Base-by-base conservation (phyloP, 1,284 basidiomycete genomes). In the Malassezia arunalokei region DNA sequence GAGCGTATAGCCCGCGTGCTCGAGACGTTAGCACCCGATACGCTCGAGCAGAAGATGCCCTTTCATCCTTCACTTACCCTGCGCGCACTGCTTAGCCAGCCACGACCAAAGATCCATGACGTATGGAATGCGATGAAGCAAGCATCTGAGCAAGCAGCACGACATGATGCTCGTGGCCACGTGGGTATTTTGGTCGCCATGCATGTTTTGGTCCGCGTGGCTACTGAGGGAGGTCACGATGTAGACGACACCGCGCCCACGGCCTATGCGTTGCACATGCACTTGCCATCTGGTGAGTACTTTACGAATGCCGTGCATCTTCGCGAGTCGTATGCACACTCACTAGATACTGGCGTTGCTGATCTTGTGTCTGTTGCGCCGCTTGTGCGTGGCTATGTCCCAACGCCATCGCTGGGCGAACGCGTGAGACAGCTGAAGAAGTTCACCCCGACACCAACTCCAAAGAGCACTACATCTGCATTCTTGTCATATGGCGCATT, bases 261-360 rank as follows among this genome's bases (percentile, higher is more conserved):
- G 8, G 20, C 39, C n/a, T 40, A 40, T 15, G 66, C 67, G 9
- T 50, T 71, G 51, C 68, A 71, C 42, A 71, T 70, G 65, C 62
- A 55, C 9, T 57, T 71, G 15, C 64, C 68, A 5, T 48, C 53
- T 12, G 64, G 67, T 27, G 67, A 71, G 49, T 71, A 66, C 44
- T 71, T 68, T 49, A 63, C 68, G 31, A 65, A 61, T 40, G 65
- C 67, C n/a, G 54, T 60, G 33, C 20, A 49, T 3, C 56, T 68
- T 8, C 44, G 47, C 20, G 46, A 45, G 5, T 39, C 30, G 1
- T 43, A 59, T 38, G 51, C 58, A 20, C 35, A 17, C 5, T 20
- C 55, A n/a, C 39, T 69, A 11, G 57, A 65, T 29, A 42, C 65
- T 3, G 66, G 64, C 8, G 51, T 57, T 17, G 66, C 66, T 6